These are phyloP conservation scores for Filosporella fistucella DNA, from an alignment of 495 filamentous ascomycete genomes.

Conservation along the genomic window DNA sequence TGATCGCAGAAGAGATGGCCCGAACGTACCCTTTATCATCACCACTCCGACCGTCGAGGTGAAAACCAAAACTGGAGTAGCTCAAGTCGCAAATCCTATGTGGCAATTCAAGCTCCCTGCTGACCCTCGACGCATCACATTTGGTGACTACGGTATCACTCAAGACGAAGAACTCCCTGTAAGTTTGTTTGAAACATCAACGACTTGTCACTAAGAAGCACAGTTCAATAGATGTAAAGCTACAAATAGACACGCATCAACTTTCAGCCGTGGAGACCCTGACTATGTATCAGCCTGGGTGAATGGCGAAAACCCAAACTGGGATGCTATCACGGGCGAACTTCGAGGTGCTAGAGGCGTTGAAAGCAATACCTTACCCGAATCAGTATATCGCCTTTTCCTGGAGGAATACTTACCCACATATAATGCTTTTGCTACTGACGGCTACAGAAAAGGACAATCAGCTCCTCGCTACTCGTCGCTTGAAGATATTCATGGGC, in stretches of 20 bases:
- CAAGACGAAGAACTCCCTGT: not conserved
- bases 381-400: slow-evolving; percentile 14
- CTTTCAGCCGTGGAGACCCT: slow-evolving; percentile 6
- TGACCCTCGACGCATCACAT: slow-evolving; percentile 21
- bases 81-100: slow-evolving; percentile 28
- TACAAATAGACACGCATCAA: slow-evolving; percentile 4
- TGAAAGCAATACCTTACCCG: slow-evolving; percentile 10
- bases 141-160: slow-evolving; percentile 11
- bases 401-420: slow-evolving; percentile 10
- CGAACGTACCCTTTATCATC: slow-evolving; percentile 15
- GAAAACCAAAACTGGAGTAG: slow-evolving; percentile 16
- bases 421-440: slow-evolving; percentile 11
- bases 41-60: slow-evolving; percentile 31
- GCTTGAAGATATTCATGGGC: slow-evolving; percentile 36
- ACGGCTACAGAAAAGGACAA: slow-evolving; percentile 5
- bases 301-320: slow-evolving; percentile 1
- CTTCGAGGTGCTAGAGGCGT: slow-evolving; percentile 9
- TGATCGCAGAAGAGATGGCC: not conserved
- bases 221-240: not conserved
- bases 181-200: not conserved
- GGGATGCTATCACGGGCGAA: not conserved
- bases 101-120: slow-evolving; percentile 30
- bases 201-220: not conserved
- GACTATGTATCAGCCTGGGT: not conserved
- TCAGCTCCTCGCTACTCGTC: slow-evolving; percentile 15